Percentiles rank a stretch among this genome's conserved stretches.
Evolutionary conservation across 2,329 filamentous ascomycete species (phyloP).

Genomic region (Fusarium sp.): DNA sequence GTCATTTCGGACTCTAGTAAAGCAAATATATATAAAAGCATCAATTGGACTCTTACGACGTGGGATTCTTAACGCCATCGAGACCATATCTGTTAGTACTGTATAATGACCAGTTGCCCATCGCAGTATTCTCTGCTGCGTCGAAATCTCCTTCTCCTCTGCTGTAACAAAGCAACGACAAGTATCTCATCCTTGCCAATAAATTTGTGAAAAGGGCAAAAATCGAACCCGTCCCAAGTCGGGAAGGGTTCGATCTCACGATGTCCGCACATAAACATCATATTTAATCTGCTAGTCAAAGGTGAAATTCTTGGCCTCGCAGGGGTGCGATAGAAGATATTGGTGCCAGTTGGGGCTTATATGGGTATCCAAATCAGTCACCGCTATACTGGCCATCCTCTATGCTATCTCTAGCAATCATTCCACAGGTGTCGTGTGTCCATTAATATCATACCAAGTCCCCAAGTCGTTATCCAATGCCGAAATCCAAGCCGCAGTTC

Average conservation of each 20-base stretch:
- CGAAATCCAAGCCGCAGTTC: not conserved
- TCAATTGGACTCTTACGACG: not conserved
- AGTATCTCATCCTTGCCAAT: not conserved
- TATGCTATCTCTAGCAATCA: not conserved
- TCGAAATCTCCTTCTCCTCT: not conserved
- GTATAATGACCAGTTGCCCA: not conserved
- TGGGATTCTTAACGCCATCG: not conserved
- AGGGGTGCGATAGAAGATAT: constrained; percentile 10
- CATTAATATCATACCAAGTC: not conserved
- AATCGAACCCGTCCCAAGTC: not conserved
- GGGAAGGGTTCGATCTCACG: constrained; percentile 5
- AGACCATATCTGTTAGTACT: not conserved
- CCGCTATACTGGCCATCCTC: not conserved
- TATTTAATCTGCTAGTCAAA: not conserved
- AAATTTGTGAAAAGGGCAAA: not conserved
- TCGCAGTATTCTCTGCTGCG: not conserved
- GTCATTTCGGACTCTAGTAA: not conserved
- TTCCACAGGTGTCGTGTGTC: not conserved
- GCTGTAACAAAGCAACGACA: not conserved
- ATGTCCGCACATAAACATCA: not conserved
- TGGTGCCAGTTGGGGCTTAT: not conserved
- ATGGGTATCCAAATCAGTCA: not conserved
- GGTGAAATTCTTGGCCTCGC: not conserved
- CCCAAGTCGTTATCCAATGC: not conserved
- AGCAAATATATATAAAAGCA: not conserved